Conservation (phyloP, 1,139 yeast genomes). For the Suhomyces choctaworum region DNA sequence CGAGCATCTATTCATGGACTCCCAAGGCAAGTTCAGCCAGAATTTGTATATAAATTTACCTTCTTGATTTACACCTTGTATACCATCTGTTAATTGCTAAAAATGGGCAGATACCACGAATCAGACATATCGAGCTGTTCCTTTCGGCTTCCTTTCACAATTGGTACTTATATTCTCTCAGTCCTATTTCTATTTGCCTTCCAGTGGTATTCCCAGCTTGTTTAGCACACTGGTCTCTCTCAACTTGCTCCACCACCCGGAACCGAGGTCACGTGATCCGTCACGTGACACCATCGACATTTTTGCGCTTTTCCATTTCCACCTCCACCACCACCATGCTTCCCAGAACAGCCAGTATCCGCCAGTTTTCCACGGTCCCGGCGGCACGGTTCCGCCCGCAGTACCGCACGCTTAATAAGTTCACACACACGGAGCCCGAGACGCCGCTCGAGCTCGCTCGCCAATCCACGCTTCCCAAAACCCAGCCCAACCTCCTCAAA, state of each 20-base stretch:
- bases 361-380: conserved; percentile 3
- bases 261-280: too few species aligned
- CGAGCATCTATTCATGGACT: too few species aligned
- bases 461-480: conserved; percentile 49
- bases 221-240: not conserved
- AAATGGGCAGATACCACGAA: too few species aligned
- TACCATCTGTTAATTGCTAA: too few species aligned
- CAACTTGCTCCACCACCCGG: too few species aligned
- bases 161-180: too few species aligned
- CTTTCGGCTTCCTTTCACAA: too few species aligned
- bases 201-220: not conserved
- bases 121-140: too few species aligned
- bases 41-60: too few species aligned
- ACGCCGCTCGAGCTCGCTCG: conserved; percentile 50
- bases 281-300: conserved; percentile 8
- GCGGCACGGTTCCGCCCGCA: conserved; percentile 15
- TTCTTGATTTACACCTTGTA: too few species aligned
- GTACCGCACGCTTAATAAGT: conserved; percentile 22
- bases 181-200: not conserved
- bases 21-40: too few species aligned
- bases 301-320: not conserved
- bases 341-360: conserved; percentile 4
- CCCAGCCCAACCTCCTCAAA: conserved; percentile 40
- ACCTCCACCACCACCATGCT: conserved; percentile 2
- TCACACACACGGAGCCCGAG: conserved; percentile 22